A percentile compares a stretch with the other conserved stretches of the same genome.
These are phyloP conservation scores for Hortiboletus campestris DNA, from an alignment of 768 basidiomycete species.

Conservation along the genomic window DNA sequence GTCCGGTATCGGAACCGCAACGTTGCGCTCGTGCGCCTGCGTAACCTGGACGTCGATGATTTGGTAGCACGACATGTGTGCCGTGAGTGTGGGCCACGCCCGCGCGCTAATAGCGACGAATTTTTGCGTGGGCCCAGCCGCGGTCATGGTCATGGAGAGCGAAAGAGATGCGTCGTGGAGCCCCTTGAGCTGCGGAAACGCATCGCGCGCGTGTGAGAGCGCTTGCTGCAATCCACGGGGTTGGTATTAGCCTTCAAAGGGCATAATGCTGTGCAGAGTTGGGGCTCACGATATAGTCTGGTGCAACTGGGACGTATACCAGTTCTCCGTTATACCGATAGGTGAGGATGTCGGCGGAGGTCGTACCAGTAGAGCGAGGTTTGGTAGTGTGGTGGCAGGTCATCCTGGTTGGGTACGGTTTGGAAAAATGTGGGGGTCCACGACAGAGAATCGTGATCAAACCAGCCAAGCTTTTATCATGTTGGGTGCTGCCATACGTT, in stretches of 20 bases:
- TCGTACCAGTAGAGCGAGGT: neutral
- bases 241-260: neutral
- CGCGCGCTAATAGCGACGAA: slow-evolving; percentile 49
- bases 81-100: slow-evolving; percentile 46
- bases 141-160: slow-evolving; percentile 42
- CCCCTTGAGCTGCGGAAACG: slow-evolving; percentile 42
- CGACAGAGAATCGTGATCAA: neutral
- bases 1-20: slow-evolving; percentile 25
- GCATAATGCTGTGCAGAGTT: neutral
- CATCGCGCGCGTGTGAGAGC: slow-evolving; percentile 47
- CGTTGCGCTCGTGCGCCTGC: neutral
- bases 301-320: slow-evolving; percentile 50
- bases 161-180: slow-evolving; percentile 42
- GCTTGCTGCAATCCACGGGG: slow-evolving; percentile 39
- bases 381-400: neutral
- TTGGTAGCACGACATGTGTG: slow-evolving; percentile 44
- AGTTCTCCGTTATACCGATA: slow-evolving; percentile 43
- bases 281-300: slow-evolving; percentile 41
- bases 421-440: neutral
- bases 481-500: too few relatives aligned
- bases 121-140: slow-evolving; percentile 32
- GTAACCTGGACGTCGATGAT: slow-evolving; percentile 44
- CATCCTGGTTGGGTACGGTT: neutral
- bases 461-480: too few relatives aligned
- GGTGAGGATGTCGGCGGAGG: slow-evolving; percentile 42